phyloP scores from a whole-genome alignment of 2,329 filamentous ascomycete species.

The Diaporthe vaccinii region DNA sequence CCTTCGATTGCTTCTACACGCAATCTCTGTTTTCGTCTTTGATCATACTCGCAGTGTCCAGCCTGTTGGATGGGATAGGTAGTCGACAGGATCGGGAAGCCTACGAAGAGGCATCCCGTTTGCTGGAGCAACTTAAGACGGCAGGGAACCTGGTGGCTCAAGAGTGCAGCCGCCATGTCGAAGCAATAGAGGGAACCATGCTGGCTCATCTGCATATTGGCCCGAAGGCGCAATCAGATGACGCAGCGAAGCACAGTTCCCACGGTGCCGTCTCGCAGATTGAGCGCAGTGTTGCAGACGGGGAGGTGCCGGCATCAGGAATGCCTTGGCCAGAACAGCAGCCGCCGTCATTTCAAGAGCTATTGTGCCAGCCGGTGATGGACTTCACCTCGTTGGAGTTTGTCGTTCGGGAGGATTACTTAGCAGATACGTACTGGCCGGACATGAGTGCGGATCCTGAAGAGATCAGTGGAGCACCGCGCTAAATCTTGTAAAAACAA shows the following conservation, averaged over 20 bases:
- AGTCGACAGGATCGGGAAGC: not conserved
- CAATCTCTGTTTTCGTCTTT: not conserved
- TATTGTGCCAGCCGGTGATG: not conserved
- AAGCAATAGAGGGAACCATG: not conserved
- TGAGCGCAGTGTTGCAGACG: not conserved
- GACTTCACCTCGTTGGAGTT: not conserved
- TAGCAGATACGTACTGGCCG: not conserved
- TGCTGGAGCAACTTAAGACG: not conserved
- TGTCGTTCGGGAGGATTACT: not conserved
- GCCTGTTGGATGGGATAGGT: not conserved
- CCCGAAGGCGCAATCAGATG: not conserved
- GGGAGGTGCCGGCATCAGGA: not conserved
- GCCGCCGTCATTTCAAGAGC: not conserved
- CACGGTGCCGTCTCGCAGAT: not conserved
- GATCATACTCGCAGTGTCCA: not conserved
- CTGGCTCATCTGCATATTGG: not conserved
- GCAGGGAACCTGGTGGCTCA: not conserved
- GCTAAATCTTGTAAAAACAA: not conserved
- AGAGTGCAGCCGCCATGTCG: not conserved
- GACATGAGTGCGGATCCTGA: not conserved
- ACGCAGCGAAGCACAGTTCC: not conserved
- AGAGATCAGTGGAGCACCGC: not conserved
- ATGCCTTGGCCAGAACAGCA: not conserved
- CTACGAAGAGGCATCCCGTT: not conserved
- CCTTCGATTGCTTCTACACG: not conserved